phyloP scores from a whole-genome alignment of 2,329 filamentous ascomycete species.

The Zelopaecilomyces penicillatus region DNA sequence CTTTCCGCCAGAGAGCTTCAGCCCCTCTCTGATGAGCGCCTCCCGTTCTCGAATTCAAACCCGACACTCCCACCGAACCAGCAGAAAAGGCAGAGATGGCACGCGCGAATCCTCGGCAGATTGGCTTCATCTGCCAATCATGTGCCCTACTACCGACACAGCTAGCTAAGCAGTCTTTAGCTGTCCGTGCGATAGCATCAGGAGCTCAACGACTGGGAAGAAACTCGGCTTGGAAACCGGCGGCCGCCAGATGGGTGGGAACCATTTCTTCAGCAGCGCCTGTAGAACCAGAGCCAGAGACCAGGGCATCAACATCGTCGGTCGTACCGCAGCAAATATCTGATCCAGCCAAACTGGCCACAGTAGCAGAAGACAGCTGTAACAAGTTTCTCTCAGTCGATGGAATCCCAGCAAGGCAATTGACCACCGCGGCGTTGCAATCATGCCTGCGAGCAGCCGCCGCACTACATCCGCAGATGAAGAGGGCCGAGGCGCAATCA shows the following conservation, averaged over 20 bases:
- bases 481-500: constrained; percentile 29
- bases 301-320: constrained; percentile 11
- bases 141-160: constrained; percentile 29
- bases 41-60: too few species aligned
- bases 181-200: constrained; percentile 16
- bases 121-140: constrained; percentile 34
- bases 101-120: constrained; percentile 22
- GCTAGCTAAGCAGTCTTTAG: constrained; percentile 15
- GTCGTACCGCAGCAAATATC: constrained; percentile 19
- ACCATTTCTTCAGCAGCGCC: constrained; percentile 13
- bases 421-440: constrained; percentile 35
- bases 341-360: constrained; percentile 32
- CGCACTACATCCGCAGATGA: constrained; percentile 33
- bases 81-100: constrained; percentile 25
- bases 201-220: constrained; percentile 8
- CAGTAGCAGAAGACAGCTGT: constrained; percentile 33
- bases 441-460: constrained; percentile 37
- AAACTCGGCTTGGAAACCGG: constrained; percentile 6
- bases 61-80: too few species aligned
- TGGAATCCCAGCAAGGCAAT: constrained; percentile 35
- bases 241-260: constrained; percentile 19
- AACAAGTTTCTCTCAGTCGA: constrained; percentile 35
- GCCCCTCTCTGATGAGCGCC: too few species aligned
- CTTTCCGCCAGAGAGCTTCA: too few species aligned
- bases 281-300: constrained; percentile 2